phyloP scores from a whole-genome alignment of 176 grass and related monocot genomes.

The Echinochloa phyllopogon region DNA sequence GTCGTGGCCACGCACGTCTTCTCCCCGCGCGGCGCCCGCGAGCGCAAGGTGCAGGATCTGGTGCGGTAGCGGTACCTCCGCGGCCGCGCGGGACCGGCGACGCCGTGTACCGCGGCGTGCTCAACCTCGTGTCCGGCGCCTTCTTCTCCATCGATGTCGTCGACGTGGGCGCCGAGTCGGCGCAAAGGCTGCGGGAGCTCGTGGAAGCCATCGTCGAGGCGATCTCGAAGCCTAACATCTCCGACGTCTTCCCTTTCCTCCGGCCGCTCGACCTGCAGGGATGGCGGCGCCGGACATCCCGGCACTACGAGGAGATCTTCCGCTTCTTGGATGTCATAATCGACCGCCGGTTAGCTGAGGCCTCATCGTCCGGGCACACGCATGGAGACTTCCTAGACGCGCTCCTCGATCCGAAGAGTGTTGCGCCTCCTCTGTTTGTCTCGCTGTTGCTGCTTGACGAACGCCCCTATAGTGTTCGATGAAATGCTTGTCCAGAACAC shows the following conservation, averaged over 20 bases:
- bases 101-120: constrained; percentile 24
- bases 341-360: not conserved
- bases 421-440: too few relatives aligned
- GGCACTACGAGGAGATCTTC: not conserved
- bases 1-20: constrained; percentile 40
- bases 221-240: constrained; percentile 37
- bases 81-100: not conserved
- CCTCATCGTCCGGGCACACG: not conserved
- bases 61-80: constrained; percentile 10
- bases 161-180: constrained; percentile 16
- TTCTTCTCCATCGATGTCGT: constrained; percentile 47
- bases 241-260: constrained; percentile 49
- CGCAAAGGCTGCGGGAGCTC: constrained; percentile 14
- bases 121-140: constrained; percentile 40
- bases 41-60: constrained; percentile 41
- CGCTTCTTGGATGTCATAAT: constrained; percentile 32
- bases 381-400: constrained; percentile 47
- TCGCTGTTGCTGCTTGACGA: too few relatives aligned
- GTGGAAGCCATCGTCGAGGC: constrained; percentile 3
- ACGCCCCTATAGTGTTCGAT: too few relatives aligned
- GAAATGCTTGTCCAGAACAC: too few relatives aligned
- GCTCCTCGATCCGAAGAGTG: too few relatives aligned
- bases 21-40: constrained; percentile 26
- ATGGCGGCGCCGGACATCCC: not conserved
- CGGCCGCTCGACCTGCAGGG: constrained; percentile 50